Conservation (phyloP, 2,329 filamentous ascomycete species). For the Aureobasidium namibiae region DNA sequence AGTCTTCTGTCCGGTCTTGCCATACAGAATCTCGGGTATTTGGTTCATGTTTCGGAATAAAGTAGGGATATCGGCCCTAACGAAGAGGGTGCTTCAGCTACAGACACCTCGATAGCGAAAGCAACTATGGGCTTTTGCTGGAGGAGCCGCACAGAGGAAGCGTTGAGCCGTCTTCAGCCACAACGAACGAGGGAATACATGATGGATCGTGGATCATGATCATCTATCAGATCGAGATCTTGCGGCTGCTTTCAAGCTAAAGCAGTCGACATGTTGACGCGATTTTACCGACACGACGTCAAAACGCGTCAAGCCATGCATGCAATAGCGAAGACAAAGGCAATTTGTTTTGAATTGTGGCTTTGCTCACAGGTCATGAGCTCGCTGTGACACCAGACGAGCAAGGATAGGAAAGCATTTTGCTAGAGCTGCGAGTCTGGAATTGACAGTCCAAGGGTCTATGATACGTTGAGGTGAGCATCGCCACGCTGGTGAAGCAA, state of each 20-base stretch:
- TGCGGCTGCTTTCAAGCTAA: not conserved
- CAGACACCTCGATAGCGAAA: not conserved
- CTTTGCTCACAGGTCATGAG: not conserved
- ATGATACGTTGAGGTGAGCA: conserved; percentile 3
- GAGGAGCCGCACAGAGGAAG: not conserved
- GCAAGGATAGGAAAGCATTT: not conserved
- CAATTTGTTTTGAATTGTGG: not conserved
- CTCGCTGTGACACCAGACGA: not conserved
- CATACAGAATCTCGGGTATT: conserved; percentile 35
- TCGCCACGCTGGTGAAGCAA: conserved; percentile 2
- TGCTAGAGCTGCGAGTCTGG: not conserved
- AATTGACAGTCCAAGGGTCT: not conserved
- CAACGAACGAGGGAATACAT: not conserved
- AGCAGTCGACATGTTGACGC: not conserved
- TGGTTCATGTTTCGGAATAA: conserved; percentile 28
- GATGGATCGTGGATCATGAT: not conserved
- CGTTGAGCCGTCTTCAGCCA: conserved; percentile 2
- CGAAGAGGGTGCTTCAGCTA: not conserved
- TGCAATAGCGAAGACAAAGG: not conserved
- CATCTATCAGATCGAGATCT: conserved; percentile 4
- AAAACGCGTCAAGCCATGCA: conserved; percentile 3
- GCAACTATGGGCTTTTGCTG: not conserved
- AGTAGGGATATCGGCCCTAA: not conserved
- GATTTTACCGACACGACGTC: not conserved
- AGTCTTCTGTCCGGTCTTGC: conserved; percentile 31